These are phyloP conservation scores for Mucor indicus DNA, from an alignment of 371 early-diverging fungal species.

Conservation along the genomic window DNA sequence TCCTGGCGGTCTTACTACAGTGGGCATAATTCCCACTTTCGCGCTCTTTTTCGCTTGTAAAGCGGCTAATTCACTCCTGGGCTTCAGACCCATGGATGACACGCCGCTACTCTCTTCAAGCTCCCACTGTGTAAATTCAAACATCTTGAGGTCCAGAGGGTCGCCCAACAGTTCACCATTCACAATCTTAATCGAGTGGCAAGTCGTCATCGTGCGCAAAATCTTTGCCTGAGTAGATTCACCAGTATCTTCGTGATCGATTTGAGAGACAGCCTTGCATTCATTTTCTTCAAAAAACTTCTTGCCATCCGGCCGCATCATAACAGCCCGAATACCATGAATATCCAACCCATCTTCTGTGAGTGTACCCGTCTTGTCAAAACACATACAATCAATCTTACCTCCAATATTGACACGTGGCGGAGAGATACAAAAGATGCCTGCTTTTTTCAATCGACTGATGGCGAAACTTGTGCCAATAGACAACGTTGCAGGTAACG, in stretches of 20 bases:
- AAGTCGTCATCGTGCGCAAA: conserved; percentile 87
- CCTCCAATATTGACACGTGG: conserved; percentile 96
- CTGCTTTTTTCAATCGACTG: conserved; percentile 72
- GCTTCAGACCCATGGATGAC: conserved; percentile 38
- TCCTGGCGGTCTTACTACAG: conserved; percentile 86
- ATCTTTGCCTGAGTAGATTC: conserved; percentile 32
- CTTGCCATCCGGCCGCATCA: conserved; percentile 14
- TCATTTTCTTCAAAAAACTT: conserved; percentile 45
- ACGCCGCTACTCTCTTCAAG: conserved; percentile 79
- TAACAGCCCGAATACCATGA: conserved; percentile 74
- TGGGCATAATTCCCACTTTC: conserved; percentile 68
- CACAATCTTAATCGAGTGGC: conserved; percentile 94
- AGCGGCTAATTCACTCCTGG: conserved; percentile 31
- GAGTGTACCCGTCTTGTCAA: conserved; percentile 99
- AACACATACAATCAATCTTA: conserved; percentile 93
- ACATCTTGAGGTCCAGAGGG: conserved; percentile 98
- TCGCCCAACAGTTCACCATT: conserved; percentile 94
- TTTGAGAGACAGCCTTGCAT: conserved; percentile 18
- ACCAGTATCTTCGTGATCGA: conserved; percentile 19
- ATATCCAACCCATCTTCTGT: conserved; percentile 99
- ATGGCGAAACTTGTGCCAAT: conserved; percentile 97
- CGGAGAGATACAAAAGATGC: conserved; percentile 94
- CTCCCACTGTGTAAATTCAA: conserved; percentile 92
- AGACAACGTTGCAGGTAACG: conserved; percentile 95
- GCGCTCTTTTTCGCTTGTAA: conserved; percentile 33